These are phyloP conservation scores for Multifurca ochricompacta DNA, from an alignment of 768 basidiomycete species.

Conservation along the genomic window DNA sequence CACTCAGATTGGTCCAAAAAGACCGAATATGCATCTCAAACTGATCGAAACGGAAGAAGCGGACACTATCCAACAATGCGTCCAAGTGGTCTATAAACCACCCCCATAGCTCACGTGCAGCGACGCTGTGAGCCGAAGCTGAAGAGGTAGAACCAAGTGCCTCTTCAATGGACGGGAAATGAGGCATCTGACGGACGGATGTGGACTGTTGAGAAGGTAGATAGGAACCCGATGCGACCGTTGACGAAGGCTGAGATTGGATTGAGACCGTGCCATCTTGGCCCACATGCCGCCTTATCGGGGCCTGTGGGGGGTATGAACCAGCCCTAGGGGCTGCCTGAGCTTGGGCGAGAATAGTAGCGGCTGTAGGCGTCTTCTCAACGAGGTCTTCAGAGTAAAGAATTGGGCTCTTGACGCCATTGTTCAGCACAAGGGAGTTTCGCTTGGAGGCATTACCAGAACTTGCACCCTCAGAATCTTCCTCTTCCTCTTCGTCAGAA, in stretches of 20 bases:
- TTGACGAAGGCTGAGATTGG: slow-evolving; percentile 34
- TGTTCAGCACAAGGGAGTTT: slow-evolving; percentile 60
- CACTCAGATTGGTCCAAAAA: slow-evolving; percentile 74
- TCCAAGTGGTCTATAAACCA: slow-evolving; percentile 93
- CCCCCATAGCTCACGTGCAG: slow-evolving; percentile 81
- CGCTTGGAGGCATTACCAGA: slow-evolving; percentile 61
- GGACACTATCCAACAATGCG: slow-evolving; percentile 66
- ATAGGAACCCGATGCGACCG: slow-evolving; percentile 37
- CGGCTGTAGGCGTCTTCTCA: slow-evolving; percentile 83
- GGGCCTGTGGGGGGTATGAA: slow-evolving; percentile 57
- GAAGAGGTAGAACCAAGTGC: slow-evolving; percentile 62
- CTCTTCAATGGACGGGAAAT: slow-evolving; percentile 83
- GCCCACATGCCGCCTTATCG: slow-evolving; percentile 63
- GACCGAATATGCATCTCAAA: slow-evolving; percentile 81
- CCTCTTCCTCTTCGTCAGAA: slow-evolving; percentile 81
- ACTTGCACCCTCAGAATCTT: slow-evolving; percentile 67
- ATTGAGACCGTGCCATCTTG: slow-evolving; percentile 50
- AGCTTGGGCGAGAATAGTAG: slow-evolving; percentile 66
- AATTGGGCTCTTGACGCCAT: slow-evolving; percentile 49
- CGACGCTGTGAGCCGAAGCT: slow-evolving; percentile 67
- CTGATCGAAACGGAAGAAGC: slow-evolving; percentile 77
- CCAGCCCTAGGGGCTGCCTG: slow-evolving; percentile 56
- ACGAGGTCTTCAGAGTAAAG: slow-evolving; percentile 57
- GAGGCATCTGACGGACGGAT: slow-evolving; percentile 68
- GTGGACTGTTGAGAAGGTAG: slow-evolving; percentile 40